phyloP scores from a whole-genome alignment of 345 rosid genomes.

The Combretum micranthum region DNA sequence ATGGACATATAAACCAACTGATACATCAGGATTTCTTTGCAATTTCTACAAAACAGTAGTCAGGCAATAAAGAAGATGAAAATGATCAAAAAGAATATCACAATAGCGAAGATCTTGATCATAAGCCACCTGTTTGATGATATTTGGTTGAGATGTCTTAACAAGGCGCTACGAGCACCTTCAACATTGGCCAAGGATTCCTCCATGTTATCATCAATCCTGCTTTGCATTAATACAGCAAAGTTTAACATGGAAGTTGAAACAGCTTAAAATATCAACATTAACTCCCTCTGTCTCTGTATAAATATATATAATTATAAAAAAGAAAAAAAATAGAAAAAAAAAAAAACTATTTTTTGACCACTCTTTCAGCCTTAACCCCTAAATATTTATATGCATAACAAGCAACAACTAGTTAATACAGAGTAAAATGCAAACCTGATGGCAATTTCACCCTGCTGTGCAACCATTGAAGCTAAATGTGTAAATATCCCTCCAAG shows the following conservation, averaged over 20 bases:
- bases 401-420: no score
- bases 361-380: no score
- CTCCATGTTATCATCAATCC: slow-evolving; percentile 93
- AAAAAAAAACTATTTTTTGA: not conserved
- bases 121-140: slow-evolving; percentile 95
- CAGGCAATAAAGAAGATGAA: slow-evolving; percentile 70
- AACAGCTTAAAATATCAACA: not conserved
- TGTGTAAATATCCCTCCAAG: slow-evolving; percentile 85
- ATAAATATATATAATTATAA: not conserved
- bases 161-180: slow-evolving; percentile 65
- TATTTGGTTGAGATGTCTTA: slow-evolving; percentile 66
- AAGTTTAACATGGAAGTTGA: slow-evolving; percentile 5
- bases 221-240: slow-evolving; percentile 25
- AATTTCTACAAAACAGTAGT: slow-evolving; percentile 2
- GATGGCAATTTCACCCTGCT: slow-evolving; percentile 90
- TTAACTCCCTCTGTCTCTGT: not conserved
- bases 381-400: no score
- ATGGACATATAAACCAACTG: no score
- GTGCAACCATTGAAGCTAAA: slow-evolving; percentile 88
- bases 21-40: no score
- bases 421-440: slow-evolving; percentile 28
- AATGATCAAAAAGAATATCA: slow-evolving; percentile 58
- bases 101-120: slow-evolving; percentile 75
- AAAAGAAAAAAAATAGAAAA: no score
- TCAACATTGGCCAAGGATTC: slow-evolving; percentile 83